A percentile compares a stretch with the other conserved stretches of the same genome.
These are phyloP conservation scores for Starmera dryadoides DNA, from an alignment of 805 yeast genomes.

Conservation along the genomic window DNA sequence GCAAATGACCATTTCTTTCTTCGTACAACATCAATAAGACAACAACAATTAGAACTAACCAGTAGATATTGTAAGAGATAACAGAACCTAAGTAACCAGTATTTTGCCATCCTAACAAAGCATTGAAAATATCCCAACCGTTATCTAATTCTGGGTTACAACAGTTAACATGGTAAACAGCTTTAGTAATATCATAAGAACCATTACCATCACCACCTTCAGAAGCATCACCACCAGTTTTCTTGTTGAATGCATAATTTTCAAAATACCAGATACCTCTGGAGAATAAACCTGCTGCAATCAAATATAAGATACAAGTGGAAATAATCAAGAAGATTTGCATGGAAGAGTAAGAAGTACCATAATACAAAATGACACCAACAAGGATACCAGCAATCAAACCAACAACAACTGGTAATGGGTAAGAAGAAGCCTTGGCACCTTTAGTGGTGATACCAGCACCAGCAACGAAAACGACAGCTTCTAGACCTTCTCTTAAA, in stretches of 20 bases:
- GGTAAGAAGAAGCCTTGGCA: constrained; percentile 67
- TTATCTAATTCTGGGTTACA: constrained; percentile 88
- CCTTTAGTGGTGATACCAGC: constrained; percentile 62
- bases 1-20: constrained; percentile 79
- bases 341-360: constrained; percentile 77
- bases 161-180: constrained; percentile 96
- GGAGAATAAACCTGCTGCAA: constrained; percentile 89
- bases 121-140: constrained; percentile 97
- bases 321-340: constrained; percentile 83
- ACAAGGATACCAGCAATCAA: constrained; percentile 67
- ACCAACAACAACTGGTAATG: constrained; percentile 89
- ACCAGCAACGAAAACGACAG: constrained; percentile 94
- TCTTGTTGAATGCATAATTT: constrained; percentile 49
- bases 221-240: constrained; percentile 91
- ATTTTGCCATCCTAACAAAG: constrained; percentile 95
- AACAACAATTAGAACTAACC: constrained; percentile 59
- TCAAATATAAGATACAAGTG: constrained; percentile 82
- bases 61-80: constrained; percentile 79
- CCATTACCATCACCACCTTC: constrained; percentile 95
- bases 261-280: constrained; percentile 91
- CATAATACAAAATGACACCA: constrained; percentile 69
- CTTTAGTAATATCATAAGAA: constrained; percentile 69
- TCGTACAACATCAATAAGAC: constrained; percentile 65
- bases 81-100: constrained; percentile 93
- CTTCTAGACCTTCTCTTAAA: constrained; percentile 95